Conservation (phyloP, 257 asterid genomes). For the Salvia splendens region DNA sequence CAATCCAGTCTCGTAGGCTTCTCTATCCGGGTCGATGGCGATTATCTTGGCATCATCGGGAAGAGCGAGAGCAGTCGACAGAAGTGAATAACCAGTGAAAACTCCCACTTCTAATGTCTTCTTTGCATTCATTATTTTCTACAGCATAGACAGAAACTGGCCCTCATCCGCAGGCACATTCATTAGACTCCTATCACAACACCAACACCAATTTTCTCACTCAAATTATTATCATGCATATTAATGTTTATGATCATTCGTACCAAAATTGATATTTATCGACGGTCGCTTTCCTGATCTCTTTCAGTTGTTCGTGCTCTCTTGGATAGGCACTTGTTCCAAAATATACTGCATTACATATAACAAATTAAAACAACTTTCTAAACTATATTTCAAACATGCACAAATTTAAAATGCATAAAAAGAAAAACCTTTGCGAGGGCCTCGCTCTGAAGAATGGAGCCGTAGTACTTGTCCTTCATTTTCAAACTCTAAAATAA, state of each 20-base stretch:
- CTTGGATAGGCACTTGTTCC: constrained; percentile 62
- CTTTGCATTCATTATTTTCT: constrained; percentile 59
- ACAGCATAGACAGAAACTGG: constrained; percentile 48
- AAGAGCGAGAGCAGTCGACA: constrained; percentile 59
- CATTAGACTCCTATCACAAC: constrained; percentile 51
- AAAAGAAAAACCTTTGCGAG: constrained; percentile 43
- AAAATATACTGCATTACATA: constrained; percentile 41
- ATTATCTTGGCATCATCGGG: constrained; percentile 55
- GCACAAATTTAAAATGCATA: background rate
- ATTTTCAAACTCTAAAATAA: constrained; percentile 10
- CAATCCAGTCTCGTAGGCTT: constrained; percentile 52
- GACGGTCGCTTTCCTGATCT: constrained; percentile 48
- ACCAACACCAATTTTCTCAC: background rate
- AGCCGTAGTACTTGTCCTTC: constrained; percentile 41
- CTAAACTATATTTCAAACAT: too few relatives aligned
- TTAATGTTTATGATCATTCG: background rate
- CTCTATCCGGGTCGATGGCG: constrained; percentile 58
- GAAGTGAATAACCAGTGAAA: constrained; percentile 63
- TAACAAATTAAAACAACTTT: too few relatives aligned
- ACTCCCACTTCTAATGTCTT: constrained; percentile 61
- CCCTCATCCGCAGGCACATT: constrained; percentile 67
- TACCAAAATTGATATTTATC: constrained; percentile 52
- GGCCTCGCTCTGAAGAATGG: constrained; percentile 52
- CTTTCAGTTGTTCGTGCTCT: constrained; percentile 62
- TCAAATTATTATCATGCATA: too few relatives aligned